Conservation (phyloP, 768 basidiomycete genomes). For the Naganishia friedmannii region DNA sequence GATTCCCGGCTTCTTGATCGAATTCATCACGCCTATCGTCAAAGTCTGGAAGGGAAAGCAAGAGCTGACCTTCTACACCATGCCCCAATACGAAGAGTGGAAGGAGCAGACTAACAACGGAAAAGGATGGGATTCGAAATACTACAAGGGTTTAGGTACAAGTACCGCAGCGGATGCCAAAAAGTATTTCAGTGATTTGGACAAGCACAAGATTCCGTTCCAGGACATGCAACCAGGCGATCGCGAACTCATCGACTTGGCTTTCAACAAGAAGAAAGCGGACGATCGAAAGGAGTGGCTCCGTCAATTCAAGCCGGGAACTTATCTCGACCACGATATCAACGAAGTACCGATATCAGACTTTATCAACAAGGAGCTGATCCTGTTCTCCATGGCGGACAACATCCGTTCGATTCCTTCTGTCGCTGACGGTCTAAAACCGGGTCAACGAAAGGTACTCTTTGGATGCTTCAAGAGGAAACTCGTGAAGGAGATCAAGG, state of each 20-base stretch:
- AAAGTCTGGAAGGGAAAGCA: conserved; percentile 78
- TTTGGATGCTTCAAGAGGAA: conserved; percentile 96
- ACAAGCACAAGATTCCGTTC: conserved; percentile 92
- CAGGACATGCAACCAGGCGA: conserved; percentile 75
- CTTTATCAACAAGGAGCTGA: conserved; percentile 96
- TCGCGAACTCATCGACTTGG: conserved; percentile 85
- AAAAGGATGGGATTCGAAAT: conserved; percentile 88
- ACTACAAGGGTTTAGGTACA: conserved; percentile 98
- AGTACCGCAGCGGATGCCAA: conserved; percentile 84
- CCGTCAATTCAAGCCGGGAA: conserved; percentile 93
- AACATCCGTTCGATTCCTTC: conserved; percentile 97
- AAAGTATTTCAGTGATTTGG: conserved; percentile 87
- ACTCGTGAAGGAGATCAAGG: conserved; percentile 87
- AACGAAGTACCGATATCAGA: conserved; percentile 83
- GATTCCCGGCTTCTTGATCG: conserved; percentile 85
- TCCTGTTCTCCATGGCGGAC: conserved; percentile 98
- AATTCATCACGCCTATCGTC: conserved; percentile 98
- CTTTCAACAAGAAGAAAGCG: conserved; percentile 99
- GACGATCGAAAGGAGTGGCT: conserved; percentile 99
- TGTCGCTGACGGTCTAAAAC: conserved; percentile 88
- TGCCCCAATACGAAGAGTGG: conserved; percentile 96
- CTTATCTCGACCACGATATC: conserved; percentile 82
- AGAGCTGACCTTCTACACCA: conserved; percentile 85
- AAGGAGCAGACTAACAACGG: conserved; percentile 67
- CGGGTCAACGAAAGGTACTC: conserved; percentile 93